These are phyloP conservation scores for Aspergillus pseudoviridinutans DNA, from an alignment of 2,329 filamentous ascomycete species.

Conservation along the genomic window DNA sequence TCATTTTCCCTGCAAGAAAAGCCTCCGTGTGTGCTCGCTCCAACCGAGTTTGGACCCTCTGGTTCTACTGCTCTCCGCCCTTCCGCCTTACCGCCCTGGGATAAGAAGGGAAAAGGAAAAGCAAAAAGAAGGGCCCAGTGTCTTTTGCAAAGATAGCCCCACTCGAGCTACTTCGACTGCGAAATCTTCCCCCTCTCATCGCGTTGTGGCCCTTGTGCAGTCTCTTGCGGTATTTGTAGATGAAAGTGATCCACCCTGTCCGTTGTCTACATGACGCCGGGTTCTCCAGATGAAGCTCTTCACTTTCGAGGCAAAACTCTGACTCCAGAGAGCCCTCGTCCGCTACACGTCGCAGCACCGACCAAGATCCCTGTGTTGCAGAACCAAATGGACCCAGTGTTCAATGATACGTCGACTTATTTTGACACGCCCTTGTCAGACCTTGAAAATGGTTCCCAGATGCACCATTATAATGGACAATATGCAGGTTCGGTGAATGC, in stretches of 20 bases:
- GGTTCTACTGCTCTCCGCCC: conserved; percentile 5
- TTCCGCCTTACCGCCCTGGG: conserved; percentile 14
- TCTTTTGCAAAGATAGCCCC: conserved; percentile 31
- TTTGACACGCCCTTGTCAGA: conserved; percentile 45
- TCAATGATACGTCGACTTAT: conserved; percentile 63
- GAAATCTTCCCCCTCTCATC: conserved; percentile 25
- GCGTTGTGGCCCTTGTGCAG: conserved; percentile 8
- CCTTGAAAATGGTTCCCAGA: conserved; percentile 16
- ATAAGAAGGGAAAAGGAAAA: neutral
- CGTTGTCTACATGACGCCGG: conserved; percentile 52
- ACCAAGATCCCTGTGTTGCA: conserved; percentile 66
- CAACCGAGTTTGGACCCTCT: neutral
- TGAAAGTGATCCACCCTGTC: conserved; percentile 33
- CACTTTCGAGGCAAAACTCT: conserved; percentile 63
- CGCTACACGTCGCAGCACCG: conserved; percentile 63
- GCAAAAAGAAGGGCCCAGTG: conserved; percentile 15
- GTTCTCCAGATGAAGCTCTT: conserved; percentile 46
- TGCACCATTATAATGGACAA: conserved; percentile 9
- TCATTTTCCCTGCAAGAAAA: neutral
- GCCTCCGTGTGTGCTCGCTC: neutral
- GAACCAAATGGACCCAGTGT: conserved; percentile 67
- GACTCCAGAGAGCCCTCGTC: conserved; percentile 68
- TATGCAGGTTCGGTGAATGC: conserved; percentile 14
- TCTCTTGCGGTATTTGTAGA: conserved; percentile 28
- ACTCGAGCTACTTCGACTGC: conserved; percentile 34